phyloP scores from a whole-genome alignment of 1,284 basidiomycete species.

The Ganoderma leucocontextum region DNA sequence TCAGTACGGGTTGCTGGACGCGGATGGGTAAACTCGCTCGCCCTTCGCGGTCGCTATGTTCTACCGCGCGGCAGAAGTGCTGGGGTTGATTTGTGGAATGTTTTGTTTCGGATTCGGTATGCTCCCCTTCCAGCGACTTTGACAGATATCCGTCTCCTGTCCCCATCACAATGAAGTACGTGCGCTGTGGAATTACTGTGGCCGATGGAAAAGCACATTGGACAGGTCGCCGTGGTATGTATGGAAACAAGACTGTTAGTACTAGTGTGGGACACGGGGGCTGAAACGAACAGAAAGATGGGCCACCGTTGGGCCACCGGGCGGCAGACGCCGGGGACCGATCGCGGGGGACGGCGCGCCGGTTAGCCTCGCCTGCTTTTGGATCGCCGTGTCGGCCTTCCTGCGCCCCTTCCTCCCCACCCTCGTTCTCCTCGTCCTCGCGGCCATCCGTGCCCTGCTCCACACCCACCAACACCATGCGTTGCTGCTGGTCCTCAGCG shows the following conservation, averaged over 20 bases:
- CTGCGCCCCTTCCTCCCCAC: neutral
- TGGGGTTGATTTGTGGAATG: neutral
- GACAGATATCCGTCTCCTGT: neutral
- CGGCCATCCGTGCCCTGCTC: constrained; percentile 31
- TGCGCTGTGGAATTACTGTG: neutral
- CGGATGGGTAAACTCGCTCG: constrained; percentile 11
- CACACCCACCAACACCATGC: constrained; percentile 36
- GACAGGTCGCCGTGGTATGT: neutral
- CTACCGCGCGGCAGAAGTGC: neutral
- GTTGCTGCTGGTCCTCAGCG: constrained; percentile 40
- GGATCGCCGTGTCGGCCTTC: neutral
- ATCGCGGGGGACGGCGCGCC: neutral
- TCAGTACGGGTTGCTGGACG: constrained; percentile 21
- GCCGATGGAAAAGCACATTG: neutral
- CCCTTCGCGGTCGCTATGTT: neutral
- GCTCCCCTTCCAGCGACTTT: neutral
- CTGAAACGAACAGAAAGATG: neutral
- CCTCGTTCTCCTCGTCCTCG: constrained; percentile 7
- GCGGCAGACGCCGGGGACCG: neutral
- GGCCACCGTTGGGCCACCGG: neutral
- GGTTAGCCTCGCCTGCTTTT: neutral
- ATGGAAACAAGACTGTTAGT: neutral
- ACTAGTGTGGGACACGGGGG: neutral
- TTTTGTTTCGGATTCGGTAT: neutral
- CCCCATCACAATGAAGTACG: neutral